These are phyloP conservation scores for Diaporthe sp. DNA, from an alignment of 2,329 filamentous ascomycete genomes.

Conservation along the genomic window DNA sequence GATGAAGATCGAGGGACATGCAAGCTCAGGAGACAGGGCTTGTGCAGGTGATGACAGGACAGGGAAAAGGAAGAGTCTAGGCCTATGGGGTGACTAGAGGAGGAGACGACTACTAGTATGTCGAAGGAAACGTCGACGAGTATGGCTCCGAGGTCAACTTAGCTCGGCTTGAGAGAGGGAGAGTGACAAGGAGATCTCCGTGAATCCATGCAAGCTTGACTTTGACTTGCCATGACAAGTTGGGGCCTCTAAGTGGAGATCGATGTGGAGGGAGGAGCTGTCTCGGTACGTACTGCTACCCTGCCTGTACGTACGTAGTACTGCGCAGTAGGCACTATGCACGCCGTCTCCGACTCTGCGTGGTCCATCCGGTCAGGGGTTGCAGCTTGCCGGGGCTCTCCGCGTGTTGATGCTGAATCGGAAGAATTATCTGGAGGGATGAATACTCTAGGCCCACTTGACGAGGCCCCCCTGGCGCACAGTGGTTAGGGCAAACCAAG, in stretches of 20 bases:
- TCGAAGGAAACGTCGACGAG: constrained; percentile 30
- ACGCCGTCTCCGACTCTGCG: constrained; percentile 20
- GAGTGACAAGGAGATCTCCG: constrained; percentile 38
- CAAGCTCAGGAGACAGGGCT: constrained; percentile 35
- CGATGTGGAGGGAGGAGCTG: constrained; percentile 37
- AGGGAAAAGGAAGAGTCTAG: constrained; percentile 37
- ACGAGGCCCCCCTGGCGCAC: constrained; percentile 37
- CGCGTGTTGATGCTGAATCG: constrained; percentile 42
- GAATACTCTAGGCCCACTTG: constrained; percentile 35
- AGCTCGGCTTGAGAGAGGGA: constrained; percentile 24
- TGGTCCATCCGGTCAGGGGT: constrained; percentile 40
- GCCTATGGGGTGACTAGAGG: constrained; percentile 35
- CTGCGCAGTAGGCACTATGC: constrained; percentile 16
- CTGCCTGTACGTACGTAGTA: constrained; percentile 38
- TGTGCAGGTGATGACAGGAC: constrained; percentile 37
- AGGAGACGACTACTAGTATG: constrained; percentile 40
- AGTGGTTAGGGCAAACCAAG: constrained; percentile 35
- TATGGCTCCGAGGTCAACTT: constrained; percentile 33
- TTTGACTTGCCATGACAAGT: constrained; percentile 39
- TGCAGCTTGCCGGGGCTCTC: constrained; percentile 42
- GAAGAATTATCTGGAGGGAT: constrained; percentile 42
- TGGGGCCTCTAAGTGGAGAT: constrained; percentile 40
- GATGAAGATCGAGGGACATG: constrained; percentile 37
- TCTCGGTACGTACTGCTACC: constrained; percentile 33
- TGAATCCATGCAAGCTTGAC: constrained; percentile 35